Evolutionary conservation across 345 rosid genomes (phyloP), one percentile per base, ranked within the genome.

Genomic region (Syzygium grande): DNA sequence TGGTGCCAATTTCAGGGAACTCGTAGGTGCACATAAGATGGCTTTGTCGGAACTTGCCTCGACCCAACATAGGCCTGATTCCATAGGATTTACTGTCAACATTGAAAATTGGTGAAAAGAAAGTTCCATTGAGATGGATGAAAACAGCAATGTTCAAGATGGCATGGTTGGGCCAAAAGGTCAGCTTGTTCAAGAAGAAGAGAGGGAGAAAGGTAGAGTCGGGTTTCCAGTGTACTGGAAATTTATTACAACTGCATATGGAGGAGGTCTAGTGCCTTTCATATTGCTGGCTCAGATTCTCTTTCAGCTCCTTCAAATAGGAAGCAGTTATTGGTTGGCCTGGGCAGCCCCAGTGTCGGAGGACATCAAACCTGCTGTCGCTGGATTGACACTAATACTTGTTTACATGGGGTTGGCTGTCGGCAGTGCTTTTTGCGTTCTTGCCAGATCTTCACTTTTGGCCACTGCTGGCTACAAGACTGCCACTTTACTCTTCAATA

Each of bases 121-220:
- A 46, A 85, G 13, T 52, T 68, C 65, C 56, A 41, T 56, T 30
- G 86, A 52, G 68, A 90, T 87, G 63, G 89, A 90, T 27, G 93
- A 86, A 86, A 87, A 84, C 25, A 84, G 85, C 86, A 85, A 86
- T 65, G 78, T 53, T 30, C 90, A 88, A 85, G 89, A 86, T 88
- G 92, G 87, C 58, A 86, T 90, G 89, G 89, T 86, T 19, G 94
- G 90, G 46, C 94, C 88, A 23, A 92, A 91, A 88, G 94, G 93
- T 80, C 98, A 97, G 90, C 93, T 97, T 87, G 93, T 97, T 86
- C 95, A 96, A 91, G 98, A 95, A 89, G 99, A 97, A 77, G 98
- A 97, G 88, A 93, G 98, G 84, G 98, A 95, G 91, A 97, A 94
- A 91, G 99, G 99, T 6, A 91, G 88, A 77, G 98, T 97, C 23